A percentile compares a stretch with the other conserved stretches of the same genome.
These are phyloP conservation scores for Pinus taeda DNA, from an alignment of 75 land plant species.

Conservation along the genomic window DNA sequence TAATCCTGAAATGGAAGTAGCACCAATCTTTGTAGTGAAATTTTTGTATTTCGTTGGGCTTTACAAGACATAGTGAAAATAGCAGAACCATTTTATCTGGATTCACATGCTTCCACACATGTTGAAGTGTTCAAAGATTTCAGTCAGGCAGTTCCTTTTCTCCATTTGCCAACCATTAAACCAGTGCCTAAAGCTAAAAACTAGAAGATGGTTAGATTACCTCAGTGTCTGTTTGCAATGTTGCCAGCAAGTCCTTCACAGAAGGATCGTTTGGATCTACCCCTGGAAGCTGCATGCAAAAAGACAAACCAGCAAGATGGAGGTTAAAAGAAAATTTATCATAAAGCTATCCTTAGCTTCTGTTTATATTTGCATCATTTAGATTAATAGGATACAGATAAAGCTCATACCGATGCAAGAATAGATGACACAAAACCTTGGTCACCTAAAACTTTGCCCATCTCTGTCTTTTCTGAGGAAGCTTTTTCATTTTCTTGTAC, in stretches of 20 bases:
- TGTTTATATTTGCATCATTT: neutral
- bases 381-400: neutral
- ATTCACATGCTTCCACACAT: no score
- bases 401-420: constrained; percentile 66
- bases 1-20: no score
- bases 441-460: constrained; percentile 76
- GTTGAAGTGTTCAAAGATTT: no score
- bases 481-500: constrained; percentile 66
- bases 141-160: neutral
- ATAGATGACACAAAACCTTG: constrained; percentile 84
- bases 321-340: neutral
- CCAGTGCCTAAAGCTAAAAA: neutral
- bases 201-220: constrained; percentile 18
- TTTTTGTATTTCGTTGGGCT: no score
- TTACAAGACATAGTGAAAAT: no score
- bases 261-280: constrained; percentile 96
- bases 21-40: no score
- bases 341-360: neutral
- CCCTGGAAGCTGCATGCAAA: constrained; percentile 77
- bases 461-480: constrained; percentile 39
- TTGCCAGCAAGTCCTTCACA: constrained; percentile 80
- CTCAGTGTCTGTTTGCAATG: constrained; percentile 73
- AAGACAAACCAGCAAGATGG: neutral
- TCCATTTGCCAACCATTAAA: neutral
- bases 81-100: no score